Evolutionary conservation across 2,329 filamentous ascomycete species (phyloP), one percentile per base, ranked within the genome.

Genomic region (Neopestalotiopsis sp.): DNA sequence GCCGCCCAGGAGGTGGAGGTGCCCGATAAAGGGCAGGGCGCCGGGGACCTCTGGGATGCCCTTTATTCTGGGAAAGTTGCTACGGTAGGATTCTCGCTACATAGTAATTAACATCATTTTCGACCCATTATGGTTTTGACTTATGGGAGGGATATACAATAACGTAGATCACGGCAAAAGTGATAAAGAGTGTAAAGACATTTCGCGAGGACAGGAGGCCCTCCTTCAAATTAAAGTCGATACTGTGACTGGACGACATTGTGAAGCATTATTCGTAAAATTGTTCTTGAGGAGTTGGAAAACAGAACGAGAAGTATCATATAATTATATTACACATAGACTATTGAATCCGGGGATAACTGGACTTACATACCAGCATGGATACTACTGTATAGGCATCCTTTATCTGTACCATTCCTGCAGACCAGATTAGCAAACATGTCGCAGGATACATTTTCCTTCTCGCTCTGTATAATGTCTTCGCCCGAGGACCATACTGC

Each of bases 1-100:
- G 2, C 73, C 72, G 4, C 73, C 73, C 12, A 75, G 70, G 0
- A 69, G 57, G 7, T 71, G 65, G 4, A 74, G 66, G 49, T 75
- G 68, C 2, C 73, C 72, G 13, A 74, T 59, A 56, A 74, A 72
- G 30, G 71, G 72, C 13, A 73, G 62, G 6, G 65, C 65, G 32
- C 58, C 66, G 38, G 72, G 71, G 10, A 69, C 72, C 49, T 71
- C 67, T 7, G 70, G 69, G 34, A 73, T 65, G 6, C 68, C 64
- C 4, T 66, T 58, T 20, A 74, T 67, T 56, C 63, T 67, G 17
- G 72, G 65, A 30, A 73, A 68, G 34, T 66, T 61, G 13, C 56
- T 67, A 3, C 45, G n/a, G 58, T 67, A 69, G 13, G 62, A 65
- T 56, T 65, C 62, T 7, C 42, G 62, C 62, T 65, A 5, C n/a